These are phyloP conservation scores for Leucocoprinus birnbaumii DNA, from an alignment of 768 basidiomycete genomes.

Conservation along the genomic window DNA sequence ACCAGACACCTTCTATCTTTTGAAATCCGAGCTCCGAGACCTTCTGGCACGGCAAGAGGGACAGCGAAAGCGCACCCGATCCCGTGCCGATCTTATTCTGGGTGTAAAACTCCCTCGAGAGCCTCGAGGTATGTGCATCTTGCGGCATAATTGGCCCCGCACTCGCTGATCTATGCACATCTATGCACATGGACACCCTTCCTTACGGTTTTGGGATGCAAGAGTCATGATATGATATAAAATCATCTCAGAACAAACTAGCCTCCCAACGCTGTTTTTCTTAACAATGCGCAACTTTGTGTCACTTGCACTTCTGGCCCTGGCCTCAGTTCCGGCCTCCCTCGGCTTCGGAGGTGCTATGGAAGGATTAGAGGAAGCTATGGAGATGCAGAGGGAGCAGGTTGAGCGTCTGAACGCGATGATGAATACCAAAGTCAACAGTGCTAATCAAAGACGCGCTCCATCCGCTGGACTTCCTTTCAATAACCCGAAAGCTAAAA, in stretches of 20 bases:
- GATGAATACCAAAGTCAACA: slow-evolving; percentile 23
- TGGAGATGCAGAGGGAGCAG: slow-evolving; percentile 45
- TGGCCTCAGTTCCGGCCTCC: slow-evolving; percentile 15
- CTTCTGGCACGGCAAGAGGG: not conserved
- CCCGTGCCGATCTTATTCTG: not conserved
- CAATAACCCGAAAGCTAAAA: slow-evolving; percentile 51
- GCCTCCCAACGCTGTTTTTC: not conserved
- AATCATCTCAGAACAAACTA: not conserved
- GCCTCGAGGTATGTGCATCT: not conserved
- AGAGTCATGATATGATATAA: slow-evolving; percentile 3
- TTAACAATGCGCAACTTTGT: slow-evolving; percentile 18
- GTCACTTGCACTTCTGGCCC: slow-evolving; percentile 16
- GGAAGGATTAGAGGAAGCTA: slow-evolving; percentile 38
- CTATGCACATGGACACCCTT: not conserved
- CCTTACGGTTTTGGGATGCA: not conserved
- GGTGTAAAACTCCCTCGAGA: not conserved
- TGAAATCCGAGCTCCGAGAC: not conserved
- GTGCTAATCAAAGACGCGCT: slow-evolving; percentile 5
- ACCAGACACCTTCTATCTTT: not conserved
- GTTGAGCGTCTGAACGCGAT: slow-evolving; percentile 36
- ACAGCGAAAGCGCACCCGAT: not conserved
- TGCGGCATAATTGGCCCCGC: not conserved
- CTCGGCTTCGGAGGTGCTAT: slow-evolving; percentile 25
- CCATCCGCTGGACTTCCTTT: slow-evolving; percentile 44
- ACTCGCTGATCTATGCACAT: not conserved